Evolutionary conservation across 495 filamentous ascomycete genomes (phyloP).

Genomic region (Hyphodiscus hymeniophilus): DNA sequence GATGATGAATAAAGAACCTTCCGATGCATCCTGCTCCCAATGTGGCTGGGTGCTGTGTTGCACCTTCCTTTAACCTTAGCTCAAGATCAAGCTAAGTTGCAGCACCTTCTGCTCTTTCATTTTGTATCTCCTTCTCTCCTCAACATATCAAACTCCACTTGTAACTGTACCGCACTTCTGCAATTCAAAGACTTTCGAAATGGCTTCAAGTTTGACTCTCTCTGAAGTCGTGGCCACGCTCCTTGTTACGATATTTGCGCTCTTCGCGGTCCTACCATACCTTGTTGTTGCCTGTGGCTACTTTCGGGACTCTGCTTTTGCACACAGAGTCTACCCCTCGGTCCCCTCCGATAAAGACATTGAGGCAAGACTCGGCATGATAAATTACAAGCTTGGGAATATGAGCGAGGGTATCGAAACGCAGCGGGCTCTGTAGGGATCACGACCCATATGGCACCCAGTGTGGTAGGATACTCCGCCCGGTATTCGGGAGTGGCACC

Average conservation of each 20-base stretch:
- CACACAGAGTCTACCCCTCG: neutral
- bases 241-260: slow-evolving; percentile 3
- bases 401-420: neutral
- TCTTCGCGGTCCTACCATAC: slow-evolving; percentile 1
- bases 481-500: too few species aligned
- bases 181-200: slow-evolving; percentile 4
- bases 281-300: slow-evolving; percentile 4
- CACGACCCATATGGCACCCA: too few species aligned
- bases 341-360: too few species aligned
- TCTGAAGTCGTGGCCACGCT: slow-evolving; percentile 5
- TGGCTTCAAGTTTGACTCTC: neutral
- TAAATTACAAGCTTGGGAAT: neutral
- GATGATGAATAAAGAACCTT: neutral
- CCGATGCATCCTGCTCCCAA: too few species aligned
- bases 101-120: slow-evolving; percentile 1
- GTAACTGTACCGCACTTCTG: slow-evolving; percentile 3
- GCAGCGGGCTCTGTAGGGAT: too few species aligned
- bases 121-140: slow-evolving; percentile 5
- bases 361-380: too few species aligned
- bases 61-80: slow-evolving; percentile 5
- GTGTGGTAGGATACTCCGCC: too few species aligned
- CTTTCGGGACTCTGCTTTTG: slow-evolving; percentile 4
- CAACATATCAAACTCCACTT: slow-evolving; percentile 1
- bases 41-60: neutral
- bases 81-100: neutral